A percentile compares a stretch with the other conserved stretches of the same genome.
phyloP scores from a whole-genome alignment of 2,329 filamentous ascomycete genomes.

The Lecanicillium sp. region DNA sequence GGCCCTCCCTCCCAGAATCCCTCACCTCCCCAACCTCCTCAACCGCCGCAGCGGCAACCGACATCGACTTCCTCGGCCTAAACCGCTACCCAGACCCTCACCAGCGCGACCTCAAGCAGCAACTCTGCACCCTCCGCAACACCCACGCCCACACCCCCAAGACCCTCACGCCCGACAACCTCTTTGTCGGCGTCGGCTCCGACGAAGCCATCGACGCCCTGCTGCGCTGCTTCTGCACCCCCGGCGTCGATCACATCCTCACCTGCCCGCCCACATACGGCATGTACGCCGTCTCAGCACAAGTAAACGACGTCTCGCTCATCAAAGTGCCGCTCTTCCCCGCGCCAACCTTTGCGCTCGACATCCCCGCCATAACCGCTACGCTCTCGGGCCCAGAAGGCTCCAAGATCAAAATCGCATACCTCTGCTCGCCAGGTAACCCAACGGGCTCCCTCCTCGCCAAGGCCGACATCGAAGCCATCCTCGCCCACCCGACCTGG shows the following conservation, averaged over 20 bases:
- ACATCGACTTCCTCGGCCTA: conserved; percentile 67
- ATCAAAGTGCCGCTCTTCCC: conserved; percentile 77
- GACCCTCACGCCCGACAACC: conserved; percentile 66
- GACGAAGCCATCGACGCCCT: conserved; percentile 96
- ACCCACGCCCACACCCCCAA: conserved; percentile 71
- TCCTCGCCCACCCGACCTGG: conserved; percentile 85
- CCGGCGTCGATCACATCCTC: conserved; percentile 80
- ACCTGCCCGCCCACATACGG: conserved; percentile 96
- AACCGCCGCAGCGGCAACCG: conserved; percentile 25
- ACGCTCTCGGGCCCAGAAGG: conserved; percentile 43
- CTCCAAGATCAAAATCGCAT: conserved; percentile 72
- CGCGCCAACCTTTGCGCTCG: conserved; percentile 64
- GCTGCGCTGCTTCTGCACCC: conserved; percentile 85
- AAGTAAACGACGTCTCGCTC: conserved; percentile 84
- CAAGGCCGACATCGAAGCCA: conserved; percentile 62
- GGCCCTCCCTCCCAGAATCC: conserved; percentile 60
- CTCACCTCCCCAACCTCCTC: conserved; percentile 34
- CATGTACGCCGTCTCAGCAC: conserved; percentile 93
- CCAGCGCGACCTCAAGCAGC: conserved; percentile 77
- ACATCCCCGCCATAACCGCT: conserved; percentile 59
- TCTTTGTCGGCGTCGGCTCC: conserved; percentile 92
- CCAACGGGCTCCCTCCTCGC: conserved; percentile 74
- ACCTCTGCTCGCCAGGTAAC: conserved; percentile 92
- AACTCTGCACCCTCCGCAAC: conserved; percentile 81
- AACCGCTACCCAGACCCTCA: conserved; percentile 97